These are phyloP conservation scores for Draba incana DNA, from an alignment of 345 rosid species.

Conservation along the genomic window DNA sequence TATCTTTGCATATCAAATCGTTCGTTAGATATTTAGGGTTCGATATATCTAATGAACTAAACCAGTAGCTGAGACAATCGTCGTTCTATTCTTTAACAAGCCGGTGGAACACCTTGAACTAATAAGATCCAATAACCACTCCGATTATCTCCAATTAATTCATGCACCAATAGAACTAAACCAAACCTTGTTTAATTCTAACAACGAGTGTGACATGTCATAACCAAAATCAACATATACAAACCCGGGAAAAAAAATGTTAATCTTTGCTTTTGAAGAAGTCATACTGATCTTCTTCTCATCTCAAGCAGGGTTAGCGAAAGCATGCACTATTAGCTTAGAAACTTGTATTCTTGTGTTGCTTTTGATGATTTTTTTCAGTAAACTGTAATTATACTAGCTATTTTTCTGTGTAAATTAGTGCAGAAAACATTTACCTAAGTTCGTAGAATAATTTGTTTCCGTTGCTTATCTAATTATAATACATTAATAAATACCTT, in stretches of 20 bases:
- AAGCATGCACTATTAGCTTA: slow-evolving; percentile 17
- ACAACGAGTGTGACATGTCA: too few species aligned
- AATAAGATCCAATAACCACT: too few species aligned
- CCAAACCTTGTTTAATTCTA: too few species aligned
- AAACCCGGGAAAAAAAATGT: slow-evolving; percentile 6
- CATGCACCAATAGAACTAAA: too few species aligned
- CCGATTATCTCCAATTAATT: too few species aligned
- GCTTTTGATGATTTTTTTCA: not conserved
- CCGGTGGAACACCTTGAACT: too few species aligned
- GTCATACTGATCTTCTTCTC: slow-evolving; percentile 18
- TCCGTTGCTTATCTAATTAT: slow-evolving; percentile 2
- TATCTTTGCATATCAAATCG: too few species aligned
- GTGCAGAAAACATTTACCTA: not conserved
- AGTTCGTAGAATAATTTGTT: not conserved
- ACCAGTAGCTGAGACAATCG: too few species aligned
- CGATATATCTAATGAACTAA: too few species aligned
- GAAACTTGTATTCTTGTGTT: slow-evolving; percentile 10
- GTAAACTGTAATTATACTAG: not conserved
- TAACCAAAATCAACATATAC: too few species aligned
- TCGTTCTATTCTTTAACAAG: too few species aligned
- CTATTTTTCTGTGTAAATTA: not conserved
- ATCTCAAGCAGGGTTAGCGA: slow-evolving; percentile 8
- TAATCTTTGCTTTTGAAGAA: slow-evolving; percentile 13
- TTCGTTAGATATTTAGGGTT: too few species aligned
- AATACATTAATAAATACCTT: not conserved